Conservation (phyloP, 108 stramenopile species). For the Cyclotella sp. region DNA sequence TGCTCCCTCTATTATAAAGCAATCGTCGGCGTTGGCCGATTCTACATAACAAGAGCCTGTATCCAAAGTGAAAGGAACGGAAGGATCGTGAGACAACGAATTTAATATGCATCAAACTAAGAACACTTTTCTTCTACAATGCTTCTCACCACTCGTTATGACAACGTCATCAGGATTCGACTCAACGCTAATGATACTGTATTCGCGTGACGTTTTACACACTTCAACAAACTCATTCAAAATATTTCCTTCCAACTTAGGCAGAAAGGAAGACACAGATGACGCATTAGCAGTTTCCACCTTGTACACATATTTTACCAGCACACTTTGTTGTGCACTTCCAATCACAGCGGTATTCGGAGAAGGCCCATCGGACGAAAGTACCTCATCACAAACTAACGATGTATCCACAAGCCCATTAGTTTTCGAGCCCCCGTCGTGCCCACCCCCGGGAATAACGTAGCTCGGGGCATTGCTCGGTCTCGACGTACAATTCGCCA, state of each 20-base stretch:
- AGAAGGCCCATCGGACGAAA: neutral
- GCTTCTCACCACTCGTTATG: neutral
- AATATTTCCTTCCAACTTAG: conserved; percentile 28
- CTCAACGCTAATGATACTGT: conserved; percentile 1
- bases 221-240: neutral
- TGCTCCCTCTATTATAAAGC: conserved; percentile 40
- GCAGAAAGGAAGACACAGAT: conserved; percentile 19
- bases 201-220: neutral
- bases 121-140: no score
- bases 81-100: no score
- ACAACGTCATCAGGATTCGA: conserved; percentile 1
- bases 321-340: neutral
- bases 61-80: neutral
- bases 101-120: neutral
- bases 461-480: conserved; percentile 7
- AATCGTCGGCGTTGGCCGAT: conserved; percentile 26
- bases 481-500: conserved; percentile 15
- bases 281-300: conserved; percentile 33
- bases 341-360: neutral
- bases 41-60: conserved; percentile 17
- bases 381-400: no score
- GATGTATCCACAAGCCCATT: no score
- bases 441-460: neutral
- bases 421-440: neutral
- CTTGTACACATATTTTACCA: conserved; percentile 41